Evolutionary conservation across 2,329 filamentous ascomycete genomes (phyloP), one percentile per base, ranked within the genome.

Genomic region (Colletotrichum tanaceti): DNA sequence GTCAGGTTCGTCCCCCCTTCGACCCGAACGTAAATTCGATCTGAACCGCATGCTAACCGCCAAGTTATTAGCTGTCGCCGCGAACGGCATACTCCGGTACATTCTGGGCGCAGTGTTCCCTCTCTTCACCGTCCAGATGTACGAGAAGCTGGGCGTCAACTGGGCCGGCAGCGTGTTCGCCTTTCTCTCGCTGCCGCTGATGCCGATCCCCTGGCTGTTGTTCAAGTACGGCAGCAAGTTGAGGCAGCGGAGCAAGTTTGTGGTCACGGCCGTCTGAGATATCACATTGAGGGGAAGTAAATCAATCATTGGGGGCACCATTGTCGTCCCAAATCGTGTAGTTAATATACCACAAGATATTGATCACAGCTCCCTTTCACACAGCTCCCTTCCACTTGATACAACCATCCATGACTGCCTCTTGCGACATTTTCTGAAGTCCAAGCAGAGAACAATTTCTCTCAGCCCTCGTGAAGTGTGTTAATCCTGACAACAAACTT

Each of bases 11-110:
- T 24, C 13, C 1, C 24, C 3, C 5, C 13, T 2, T n/a, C n/a
- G n/a, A n/a, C n/a, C n/a, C n/a, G n/a, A 10, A 13, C 9, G 7
- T 1, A 7, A 3, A 16, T n/a, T n/a, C n/a, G n/a, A 0, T 24
- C 24, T 5, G 2, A 6, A 16, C 5, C 0, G 1, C 1, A 3
- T 39, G 20, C 32, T 55, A 14, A 66, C 2, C 0, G 16, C 1
- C 1, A 6, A 14, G 5, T n/a, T n/a, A n/a, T n/a, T 22, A 54
- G 73, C 73, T 0, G 63, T 74, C 10, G 83, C 82, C 1, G 83
- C 83, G 0, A 85, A 84, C 60, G 78, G 80, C 0, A 74, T 85
- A 4, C 65, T 80, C n/a, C 75, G 82, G 47, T 85, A 83, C 50
- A 72, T 72, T 0, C 73, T 84, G 11, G 80, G 78, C 2, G 78